Conservation (phyloP, 1,284 basidiomycete genomes). For the Rhizoctonia solani region DNA sequence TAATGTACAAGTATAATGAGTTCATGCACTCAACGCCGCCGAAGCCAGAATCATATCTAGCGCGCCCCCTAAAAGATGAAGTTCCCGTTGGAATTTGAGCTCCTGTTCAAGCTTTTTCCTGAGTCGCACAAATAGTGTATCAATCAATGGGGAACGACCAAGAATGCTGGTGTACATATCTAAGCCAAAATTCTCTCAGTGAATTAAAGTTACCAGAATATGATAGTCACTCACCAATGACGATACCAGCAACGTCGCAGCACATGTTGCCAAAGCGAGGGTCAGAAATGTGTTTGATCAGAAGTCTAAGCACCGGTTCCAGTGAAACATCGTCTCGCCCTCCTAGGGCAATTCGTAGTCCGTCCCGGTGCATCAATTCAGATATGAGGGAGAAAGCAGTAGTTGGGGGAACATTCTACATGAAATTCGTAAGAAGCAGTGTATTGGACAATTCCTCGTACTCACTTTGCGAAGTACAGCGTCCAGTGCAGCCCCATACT, state of each 20-base stretch:
- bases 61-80: slow-evolving; percentile 83
- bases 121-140: slow-evolving; percentile 82
- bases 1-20: slow-evolving; percentile 23
- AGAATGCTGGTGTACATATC: slow-evolving; percentile 92
- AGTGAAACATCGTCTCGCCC: slow-evolving; percentile 94
- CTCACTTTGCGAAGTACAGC: slow-evolving; percentile 81
- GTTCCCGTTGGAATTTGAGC: slow-evolving; percentile 86
- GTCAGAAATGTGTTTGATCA: slow-evolving; percentile 86
- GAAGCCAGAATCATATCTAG: slow-evolving; percentile 90
- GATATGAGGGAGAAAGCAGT: slow-evolving; percentile 91
- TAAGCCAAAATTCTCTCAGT: slow-evolving; percentile 44
- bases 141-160: slow-evolving; percentile 92
- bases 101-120: slow-evolving; percentile 85
- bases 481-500: slow-evolving; percentile 93
- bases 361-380: slow-evolving; percentile 93
- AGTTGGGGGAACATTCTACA: slow-evolving; percentile 74
- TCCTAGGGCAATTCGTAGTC: slow-evolving; percentile 80
- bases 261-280: slow-evolving; percentile 90
- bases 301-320: slow-evolving; percentile 85
- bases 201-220: background rate
- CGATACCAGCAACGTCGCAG: slow-evolving; percentile 77
- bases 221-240: slow-evolving; percentile 69
- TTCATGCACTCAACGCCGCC: slow-evolving; percentile 46
- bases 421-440: background rate
- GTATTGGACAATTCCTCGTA: background rate